Base-by-base conservation (phyloP, 164 flowering plant genomes). In the Tetracentron sinense region DNA sequence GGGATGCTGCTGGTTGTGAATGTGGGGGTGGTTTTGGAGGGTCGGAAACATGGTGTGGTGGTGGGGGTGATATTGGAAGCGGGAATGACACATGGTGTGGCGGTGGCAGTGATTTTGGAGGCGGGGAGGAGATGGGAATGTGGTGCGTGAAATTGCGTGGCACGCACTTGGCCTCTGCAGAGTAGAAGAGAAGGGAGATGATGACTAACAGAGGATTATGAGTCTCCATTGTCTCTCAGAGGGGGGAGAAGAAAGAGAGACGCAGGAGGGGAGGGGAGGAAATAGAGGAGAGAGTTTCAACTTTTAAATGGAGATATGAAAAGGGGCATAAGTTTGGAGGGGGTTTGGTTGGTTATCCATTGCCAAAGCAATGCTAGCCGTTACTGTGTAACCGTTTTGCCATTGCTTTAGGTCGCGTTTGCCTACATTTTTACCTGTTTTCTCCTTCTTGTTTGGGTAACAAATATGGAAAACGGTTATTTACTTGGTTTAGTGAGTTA, bases 291-390 rank as follows among this genome's bases (percentile, higher is more conserved):
- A 2, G 29, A 4, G 42, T 30, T 20, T 26, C 17, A 26, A 29
- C 49, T 25, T n/a, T n/a, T n/a, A n/a, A 14, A 14, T 17, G 44
- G n/a, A 12, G 54, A 21, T 20, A 26, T 21, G 25, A 23, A 26
- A 26, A 16, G 49, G 26, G 27, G 29, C 22, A 1, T 12, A 56
- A n/a, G 33, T 31, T 23, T 49, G 16, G n/a, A 19, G 60, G 35
- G 10, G 29, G 22, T 50, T n/a, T 60, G 63, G 29, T 42, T 53
- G 74, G 77, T 49, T 25, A 10, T 15, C 56, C 74, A 67, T 61
- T n/a, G n/a, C n/a, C n/a, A n/a, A n/a, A n/a, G 60, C 23, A 70
- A 70, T n/a, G n/a, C n/a, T n/a, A 23, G 23, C 48, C 70, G 74
- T 52, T 8, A 16, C n/a, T n/a, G 31, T 25, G 7, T 6, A 21